These are phyloP conservation scores for Carex scoparia DNA, from an alignment of 176 grass and related monocot species.

Conservation along the genomic window DNA sequence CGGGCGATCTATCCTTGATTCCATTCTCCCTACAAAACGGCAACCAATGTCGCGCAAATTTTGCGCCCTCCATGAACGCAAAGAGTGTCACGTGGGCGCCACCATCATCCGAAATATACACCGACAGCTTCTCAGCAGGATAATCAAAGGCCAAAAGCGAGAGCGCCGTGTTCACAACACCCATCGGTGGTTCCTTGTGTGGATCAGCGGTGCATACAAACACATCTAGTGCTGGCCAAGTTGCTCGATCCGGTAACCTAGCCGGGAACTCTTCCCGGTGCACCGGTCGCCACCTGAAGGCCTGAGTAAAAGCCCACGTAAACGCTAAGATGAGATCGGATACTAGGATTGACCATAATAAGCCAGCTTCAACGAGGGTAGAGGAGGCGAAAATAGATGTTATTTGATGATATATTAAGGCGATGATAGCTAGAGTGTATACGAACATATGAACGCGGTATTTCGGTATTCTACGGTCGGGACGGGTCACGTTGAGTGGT, in stretches of 20 bases:
- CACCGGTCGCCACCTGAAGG: constrained; percentile 38
- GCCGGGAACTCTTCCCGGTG: constrained; percentile 22
- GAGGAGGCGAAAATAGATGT: background rate
- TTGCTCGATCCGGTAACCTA: constrained; percentile 4
- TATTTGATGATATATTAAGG: constrained; percentile 14
- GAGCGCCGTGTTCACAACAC: constrained; percentile 36
- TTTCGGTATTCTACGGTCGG: background rate
- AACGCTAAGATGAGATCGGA: constrained; percentile 32
- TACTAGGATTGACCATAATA: constrained; percentile 17
- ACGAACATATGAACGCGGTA: constrained; percentile 25
- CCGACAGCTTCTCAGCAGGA: constrained; percentile 28
- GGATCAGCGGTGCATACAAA: constrained; percentile 50
- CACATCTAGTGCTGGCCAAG: constrained; percentile 30
- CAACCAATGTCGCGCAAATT: constrained; percentile 40
- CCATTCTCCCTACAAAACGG: constrained; percentile 40
- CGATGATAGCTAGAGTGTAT: constrained; percentile 13
- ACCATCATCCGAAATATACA: constrained; percentile 47
- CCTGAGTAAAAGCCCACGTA: constrained; percentile 17
- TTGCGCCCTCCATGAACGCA: constrained; percentile 39
- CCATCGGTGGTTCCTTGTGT: constrained; percentile 33
- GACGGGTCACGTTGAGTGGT: constrained; percentile 22
- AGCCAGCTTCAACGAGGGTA: background rate
- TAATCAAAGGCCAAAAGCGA: constrained; percentile 40
- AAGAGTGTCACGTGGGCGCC: constrained; percentile 39
- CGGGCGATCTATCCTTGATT: constrained; percentile 31